Evolutionary conservation across 2,329 filamentous ascomycete genomes (phyloP), one percentile per base, ranked within the genome.

Genomic region (Hymenoscyphus linearis): DNA sequence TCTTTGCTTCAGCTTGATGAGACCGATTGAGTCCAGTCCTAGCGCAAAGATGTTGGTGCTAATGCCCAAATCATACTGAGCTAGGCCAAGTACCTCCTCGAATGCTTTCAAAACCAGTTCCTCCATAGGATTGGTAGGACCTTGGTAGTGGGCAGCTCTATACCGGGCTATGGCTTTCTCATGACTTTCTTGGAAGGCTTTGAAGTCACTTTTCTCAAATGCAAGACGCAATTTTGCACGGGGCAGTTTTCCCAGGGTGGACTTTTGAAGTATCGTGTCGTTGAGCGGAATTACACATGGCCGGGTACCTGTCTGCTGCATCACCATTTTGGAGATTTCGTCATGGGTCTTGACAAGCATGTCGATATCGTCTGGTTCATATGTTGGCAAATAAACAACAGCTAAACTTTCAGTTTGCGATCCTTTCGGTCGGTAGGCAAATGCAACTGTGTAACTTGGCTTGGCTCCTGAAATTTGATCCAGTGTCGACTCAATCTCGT

Each of bases 221-320:
- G 4, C 7, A 25, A 53, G 55, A 13, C 61, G 62, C 18, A 77
- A 65, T 65, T 77, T 78, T 12, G 70, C 54, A 4, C 75, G 65
- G 0, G 76, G 77, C 4, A 78, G 65, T 64, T 79, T 78, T 10
- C 76, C 76, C 2, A 78, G 67, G 1, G 75, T 68, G 0, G 76
- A 71, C 64, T 73, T 75, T 25, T 66, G 69, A 0, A 53, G 50
- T 14, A 25, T 13, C 7, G 12, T 27, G 50, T 13, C 50, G 13
- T 53, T 22, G 6, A 74, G 58, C 1, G 72, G 65, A 26, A 74
- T 55, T 16, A 72, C 57, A 10, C 66, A 55, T 10, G 71, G 70
- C 10, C 61, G 62, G 26, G 62, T 60, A 14, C 62, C 58, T 53
- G 62, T 62, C 44, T 37, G 59, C 58, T 64, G 47, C 26, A 65